A percentile compares a stretch with the other conserved stretches of the same genome.
These are phyloP conservation scores for Phytophthora macrochlamydospora DNA, from an alignment of 352 stramenopile species.

Conservation along the genomic window DNA sequence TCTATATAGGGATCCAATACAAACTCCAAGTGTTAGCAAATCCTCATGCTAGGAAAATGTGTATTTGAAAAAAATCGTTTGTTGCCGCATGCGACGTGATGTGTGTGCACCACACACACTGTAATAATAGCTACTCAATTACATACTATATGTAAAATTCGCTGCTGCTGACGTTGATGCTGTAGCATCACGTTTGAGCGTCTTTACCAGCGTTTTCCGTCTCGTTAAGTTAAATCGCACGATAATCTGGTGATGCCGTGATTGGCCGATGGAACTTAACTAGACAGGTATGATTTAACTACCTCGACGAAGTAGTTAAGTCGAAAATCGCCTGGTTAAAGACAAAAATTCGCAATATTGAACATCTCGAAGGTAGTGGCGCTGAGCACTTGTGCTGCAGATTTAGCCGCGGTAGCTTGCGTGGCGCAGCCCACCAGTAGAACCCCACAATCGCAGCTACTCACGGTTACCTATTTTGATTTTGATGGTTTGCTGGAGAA, in stretches of 20 bases:
- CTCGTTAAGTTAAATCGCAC: neutral
- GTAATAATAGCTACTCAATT: too few relatives aligned
- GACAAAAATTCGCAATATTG: neutral
- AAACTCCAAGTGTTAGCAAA: neutral
- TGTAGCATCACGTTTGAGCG: neutral
- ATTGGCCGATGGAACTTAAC: neutral
- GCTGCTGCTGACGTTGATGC: too few relatives aligned
- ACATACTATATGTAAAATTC: too few relatives aligned
- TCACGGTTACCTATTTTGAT: constrained; percentile 2
- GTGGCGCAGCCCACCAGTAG: neutral
- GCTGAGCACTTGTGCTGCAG: neutral
- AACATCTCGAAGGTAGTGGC: neutral
- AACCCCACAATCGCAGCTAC: neutral
- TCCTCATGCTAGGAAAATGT: too few relatives aligned
- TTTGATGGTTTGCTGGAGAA: constrained; percentile 9
- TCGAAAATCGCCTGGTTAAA: neutral
- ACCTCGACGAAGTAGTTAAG: neutral
- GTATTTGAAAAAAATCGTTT: too few relatives aligned
- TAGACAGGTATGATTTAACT: neutral
- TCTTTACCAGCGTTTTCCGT: neutral
- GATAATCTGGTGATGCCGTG: neutral
- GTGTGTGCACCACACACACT: too few relatives aligned
- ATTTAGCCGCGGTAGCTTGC: neutral
- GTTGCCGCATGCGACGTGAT: too few relatives aligned
- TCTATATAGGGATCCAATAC: neutral